Base-by-base conservation (phyloP, 495 filamentous ascomycete species). In the Daldinia vernicosa region DNA sequence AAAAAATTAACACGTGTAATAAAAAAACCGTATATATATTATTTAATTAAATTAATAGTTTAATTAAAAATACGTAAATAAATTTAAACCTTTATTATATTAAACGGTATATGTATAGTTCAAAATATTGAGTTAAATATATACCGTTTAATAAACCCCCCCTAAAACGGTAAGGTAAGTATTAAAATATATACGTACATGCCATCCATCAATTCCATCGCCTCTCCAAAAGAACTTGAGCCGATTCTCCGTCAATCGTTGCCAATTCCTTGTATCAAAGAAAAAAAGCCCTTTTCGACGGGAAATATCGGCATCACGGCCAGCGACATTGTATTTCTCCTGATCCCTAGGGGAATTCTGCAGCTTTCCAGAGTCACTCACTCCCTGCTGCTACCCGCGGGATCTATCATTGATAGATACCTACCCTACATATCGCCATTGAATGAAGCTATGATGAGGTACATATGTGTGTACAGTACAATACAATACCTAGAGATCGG, bases 231-330 rank as follows among this genome's bases (percentile, higher is more conserved):
- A n/a, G n/a, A 47, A 12, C 43, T 47, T 11, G 19, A 47, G 8
- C 17, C 43, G 43, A 22, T 24, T 47, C 43, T 47, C 43, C 43
- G 43, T 66, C 32, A 66, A 32, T 33, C 32, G 35, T 66, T 30
- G 19, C 55, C 63, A 66, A 60, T 40, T 66, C 60, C 43, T 35
- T 47, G 37, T 39, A 47, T 57, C 40, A 47, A 52, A 22, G 33
- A 53, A 40, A 53, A 40, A 19, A 45, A 17, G 30, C 7, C 19
- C 19, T 51, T 51, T 58, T 39, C 32, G 19, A 51, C 63, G 63
- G 63, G 27, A 65, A 58, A 65, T 65, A 45, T 54, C 63, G 52
- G 54, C 33, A 33, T 57, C 33, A 33, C 54, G 30, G 54, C 30
- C 32, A 11, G 19, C 32, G 7, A 57, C 54, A 24, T 57, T 40